A percentile compares a stretch with the other conserved stretches of the same genome.
These are phyloP conservation scores for Tetracladium setigerum DNA, from an alignment of 495 filamentous ascomycete genomes.

Conservation along the genomic window DNA sequence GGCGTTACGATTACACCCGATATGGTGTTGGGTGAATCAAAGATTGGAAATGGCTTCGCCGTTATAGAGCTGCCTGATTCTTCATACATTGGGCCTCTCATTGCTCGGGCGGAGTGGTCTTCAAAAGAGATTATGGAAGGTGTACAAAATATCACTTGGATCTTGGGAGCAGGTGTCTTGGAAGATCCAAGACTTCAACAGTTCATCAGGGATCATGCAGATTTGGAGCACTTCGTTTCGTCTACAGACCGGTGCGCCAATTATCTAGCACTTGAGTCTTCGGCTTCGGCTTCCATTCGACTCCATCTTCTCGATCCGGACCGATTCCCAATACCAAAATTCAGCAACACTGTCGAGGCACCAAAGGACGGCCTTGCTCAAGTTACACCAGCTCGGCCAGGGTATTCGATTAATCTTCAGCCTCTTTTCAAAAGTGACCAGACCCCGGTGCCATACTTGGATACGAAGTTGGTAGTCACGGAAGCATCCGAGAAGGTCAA, in stretches of 20 bases:
- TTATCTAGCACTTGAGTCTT: slow-evolving; percentile 55
- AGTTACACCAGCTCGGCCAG: slow-evolving; percentile 17
- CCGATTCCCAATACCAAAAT: slow-evolving; percentile 57
- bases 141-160: slow-evolving; percentile 71
- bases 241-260: slow-evolving; percentile 67
- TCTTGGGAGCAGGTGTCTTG: slow-evolving; percentile 60
- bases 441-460: slow-evolving; percentile 41
- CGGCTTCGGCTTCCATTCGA: slow-evolving; percentile 52
- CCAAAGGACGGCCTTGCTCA: slow-evolving; percentile 1
- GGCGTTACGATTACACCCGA: slow-evolving; percentile 49
- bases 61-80: slow-evolving; percentile 68
- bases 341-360: slow-evolving; percentile 35
- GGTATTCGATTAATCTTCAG: slow-evolving; percentile 52
- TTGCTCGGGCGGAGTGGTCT: slow-evolving; percentile 68
- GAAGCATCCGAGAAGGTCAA: slow-evolving; percentile 34
- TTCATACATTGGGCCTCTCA: slow-evolving; percentile 58
- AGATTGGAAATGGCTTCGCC: slow-evolving; percentile 56
- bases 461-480: slow-evolving; percentile 35
- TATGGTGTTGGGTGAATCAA: slow-evolving; percentile 36
- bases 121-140: slow-evolving; percentile 54
- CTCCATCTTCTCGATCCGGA: slow-evolving; percentile 61
- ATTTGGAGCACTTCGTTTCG: slow-evolving; percentile 68
- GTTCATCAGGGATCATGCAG: slow-evolving; percentile 57
- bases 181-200: slow-evolving; percentile 49
- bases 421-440: slow-evolving; percentile 51